Base-by-base conservation (phyloP, 1,284 basidiomycete species). In the Coniferiporia weirii region DNA sequence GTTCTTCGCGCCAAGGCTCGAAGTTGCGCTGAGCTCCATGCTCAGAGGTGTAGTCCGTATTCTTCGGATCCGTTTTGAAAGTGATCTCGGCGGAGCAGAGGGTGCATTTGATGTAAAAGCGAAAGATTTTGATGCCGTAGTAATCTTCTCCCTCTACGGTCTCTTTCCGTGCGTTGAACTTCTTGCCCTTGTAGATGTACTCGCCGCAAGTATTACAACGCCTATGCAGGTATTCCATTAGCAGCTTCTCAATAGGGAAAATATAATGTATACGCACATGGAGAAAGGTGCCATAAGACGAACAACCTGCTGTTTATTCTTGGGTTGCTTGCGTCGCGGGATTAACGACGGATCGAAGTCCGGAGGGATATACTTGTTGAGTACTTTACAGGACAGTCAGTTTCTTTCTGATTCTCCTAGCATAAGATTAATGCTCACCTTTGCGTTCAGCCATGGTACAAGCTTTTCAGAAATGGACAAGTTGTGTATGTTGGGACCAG, bases 11-110 rank as follows among this genome's bases (percentile, higher is more conserved):
- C 91, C 92, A 94, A 12, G 91, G 91, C 73, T 98, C 95, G 69
- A 96, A 97, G 70, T 97, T 98, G 17, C 95, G 84, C 7, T 88
- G 92, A 27, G 95, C 95, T 36, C 95, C 95, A 69, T 96, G 94
- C 72, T 98, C 95, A 44, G 91, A 91, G 12, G 80, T 65, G 68
- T 97, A 98, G 72, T 98, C 95, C 1, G 94, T 96, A 69, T 97
- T 98, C 80, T 96, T 96, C 8, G 96, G 97, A 71, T 99, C 97
- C 0, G 96, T 99, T 73, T 98, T 98, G 85, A 99, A 99, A 0
- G 97, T 99, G 66, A 99, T 98, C 72, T 99, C 97, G 7, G 95
- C 91, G 1, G 94, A 97, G 71, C 95, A 98, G 49, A 93, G 76
- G 5, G 93, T 95, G 68, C 89, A 91, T 75, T 91, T 90, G 66